Conservation (phyloP, 768 basidiomycete species). For the Suillus hirtellus region DNA sequence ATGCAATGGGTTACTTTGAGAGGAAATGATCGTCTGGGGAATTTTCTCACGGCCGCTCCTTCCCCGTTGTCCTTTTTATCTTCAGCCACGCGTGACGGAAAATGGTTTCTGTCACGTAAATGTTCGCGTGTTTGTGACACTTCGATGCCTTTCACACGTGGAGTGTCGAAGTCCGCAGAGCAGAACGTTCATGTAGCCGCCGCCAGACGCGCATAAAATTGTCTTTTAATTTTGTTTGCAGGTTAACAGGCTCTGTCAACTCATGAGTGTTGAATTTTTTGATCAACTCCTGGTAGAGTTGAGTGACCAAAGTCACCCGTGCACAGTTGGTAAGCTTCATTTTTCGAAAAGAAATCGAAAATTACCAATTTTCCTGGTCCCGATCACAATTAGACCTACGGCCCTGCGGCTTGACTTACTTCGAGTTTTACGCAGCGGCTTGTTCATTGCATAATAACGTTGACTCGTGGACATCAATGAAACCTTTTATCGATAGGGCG, state of each 20-base stretch:
- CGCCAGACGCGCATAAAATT: background rate
- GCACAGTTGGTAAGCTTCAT: slow-evolving; percentile 8
- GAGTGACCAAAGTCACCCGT: slow-evolving; percentile 2
- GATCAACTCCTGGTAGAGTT: slow-evolving; percentile 9
- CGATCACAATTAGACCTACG: slow-evolving; percentile 8
- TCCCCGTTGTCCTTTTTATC: slow-evolving; percentile 64
- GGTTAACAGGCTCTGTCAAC: background rate
- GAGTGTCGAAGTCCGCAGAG: slow-evolving; percentile 2
- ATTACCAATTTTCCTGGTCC: slow-evolving; percentile 5
- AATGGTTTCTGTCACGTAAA: slow-evolving; percentile 37
- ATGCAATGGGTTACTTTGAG: slow-evolving; percentile 44
- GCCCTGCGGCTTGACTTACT: background rate
- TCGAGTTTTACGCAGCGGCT: slow-evolving; percentile 1
- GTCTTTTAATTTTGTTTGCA: background rate
- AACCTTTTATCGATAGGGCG: slow-evolving; percentile 46
- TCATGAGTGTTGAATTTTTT: background rate
- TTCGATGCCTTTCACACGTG: slow-evolving; percentile 19
- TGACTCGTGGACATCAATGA: slow-evolving; percentile 15
- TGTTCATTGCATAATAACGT: slow-evolving; percentile 11
- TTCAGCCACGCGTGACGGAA: slow-evolving; percentile 45
- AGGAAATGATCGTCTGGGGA: slow-evolving; percentile 48
- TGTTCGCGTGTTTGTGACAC: slow-evolving; percentile 26
- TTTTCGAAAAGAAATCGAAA: background rate
- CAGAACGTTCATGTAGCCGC: background rate
- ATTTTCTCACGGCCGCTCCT: slow-evolving; percentile 47